Percentiles rank a stretch among this genome's conserved stretches.
Conservation (phyloP, 2,329 filamentous ascomycete species). For the Madurella mycetomatis region DNA sequence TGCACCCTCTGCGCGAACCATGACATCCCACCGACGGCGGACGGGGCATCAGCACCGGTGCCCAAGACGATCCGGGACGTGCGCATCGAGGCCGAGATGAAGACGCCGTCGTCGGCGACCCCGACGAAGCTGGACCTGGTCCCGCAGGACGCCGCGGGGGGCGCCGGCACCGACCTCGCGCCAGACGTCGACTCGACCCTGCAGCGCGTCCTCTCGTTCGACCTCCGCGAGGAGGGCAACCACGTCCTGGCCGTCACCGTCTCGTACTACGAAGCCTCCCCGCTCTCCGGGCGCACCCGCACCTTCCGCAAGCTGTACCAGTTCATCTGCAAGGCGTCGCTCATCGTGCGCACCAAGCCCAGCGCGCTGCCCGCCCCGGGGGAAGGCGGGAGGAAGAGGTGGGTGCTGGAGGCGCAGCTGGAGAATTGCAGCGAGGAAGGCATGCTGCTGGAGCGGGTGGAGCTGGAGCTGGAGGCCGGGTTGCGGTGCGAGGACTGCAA, state of each 20-base stretch:
- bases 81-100: slow-evolving; percentile 87
- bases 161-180: slow-evolving; percentile 12
- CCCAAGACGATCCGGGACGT: slow-evolving; percentile 65
- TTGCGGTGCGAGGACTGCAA: slow-evolving; percentile 6
- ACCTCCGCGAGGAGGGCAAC: slow-evolving; percentile 89
- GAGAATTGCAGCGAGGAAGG: slow-evolving; percentile 88
- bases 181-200: slow-evolving; percentile 61
- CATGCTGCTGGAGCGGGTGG: slow-evolving; percentile 69
- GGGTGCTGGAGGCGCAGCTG: slow-evolving; percentile 87
- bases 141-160: background rate
- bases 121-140: slow-evolving; percentile 7
- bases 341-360: slow-evolving; percentile 88
- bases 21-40: slow-evolving; percentile 46
- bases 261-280: slow-evolving; percentile 84
- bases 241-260: slow-evolving; percentile 92
- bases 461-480: slow-evolving; percentile 47
- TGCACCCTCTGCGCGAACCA: slow-evolving; percentile 97
- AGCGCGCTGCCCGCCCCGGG: slow-evolving; percentile 51
- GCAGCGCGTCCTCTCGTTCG: slow-evolving; percentile 78
- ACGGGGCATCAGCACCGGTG: background rate
- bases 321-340: slow-evolving; percentile 84
- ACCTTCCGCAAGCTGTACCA: slow-evolving; percentile 96
- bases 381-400: slow-evolving; percentile 38
- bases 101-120: slow-evolving; percentile 62
- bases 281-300: slow-evolving; percentile 65